phyloP scores from a whole-genome alignment of 1,284 basidiomycete genomes.

The Austroboletus rostrupii region DNA sequence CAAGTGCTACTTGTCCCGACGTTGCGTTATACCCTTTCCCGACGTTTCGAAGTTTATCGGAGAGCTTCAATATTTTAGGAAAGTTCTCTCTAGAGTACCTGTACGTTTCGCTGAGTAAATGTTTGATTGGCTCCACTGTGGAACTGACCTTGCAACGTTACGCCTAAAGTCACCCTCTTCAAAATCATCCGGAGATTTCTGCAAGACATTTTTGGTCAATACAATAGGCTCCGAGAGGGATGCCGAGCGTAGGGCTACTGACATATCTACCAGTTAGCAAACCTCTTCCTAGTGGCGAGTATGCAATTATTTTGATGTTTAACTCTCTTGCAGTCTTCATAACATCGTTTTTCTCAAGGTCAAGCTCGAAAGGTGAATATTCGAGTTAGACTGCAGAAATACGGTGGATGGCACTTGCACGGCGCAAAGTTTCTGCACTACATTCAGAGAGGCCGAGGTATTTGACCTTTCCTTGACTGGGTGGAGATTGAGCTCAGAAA shows the following conservation, averaged over 20 bases:
- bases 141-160: slow-evolving; percentile 18
- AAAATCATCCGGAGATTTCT: slow-evolving; percentile 40
- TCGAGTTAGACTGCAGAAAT: slow-evolving; percentile 47
- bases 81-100: slow-evolving; percentile 38
- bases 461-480: slow-evolving; percentile 37
- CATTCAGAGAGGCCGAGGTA: slow-evolving; percentile 47
- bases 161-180: slow-evolving; percentile 35
- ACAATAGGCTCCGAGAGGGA: background rate
- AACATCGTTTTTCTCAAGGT: slow-evolving; percentile 29
- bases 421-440: slow-evolving; percentile 40
- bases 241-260: slow-evolving; percentile 1
- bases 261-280: slow-evolving; percentile 41
- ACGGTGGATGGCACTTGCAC: slow-evolving; percentile 38
- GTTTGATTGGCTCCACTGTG: rapidly evolving
- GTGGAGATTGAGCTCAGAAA: background rate
- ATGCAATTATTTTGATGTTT: slow-evolving; percentile 36
- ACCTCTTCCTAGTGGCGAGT: slow-evolving; percentile 43
- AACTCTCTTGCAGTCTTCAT: slow-evolving; percentile 29
- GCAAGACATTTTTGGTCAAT: background rate
- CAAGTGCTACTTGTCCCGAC: slow-evolving; percentile 42
- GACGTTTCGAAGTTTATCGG: slow-evolving; percentile 32
- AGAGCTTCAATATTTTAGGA: slow-evolving; percentile 40
- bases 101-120: background rate
- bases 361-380: slow-evolving; percentile 39
- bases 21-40: slow-evolving; percentile 34